Percentiles rank a stretch among this genome's conserved stretches.
Evolutionary conservation across 495 filamentous ascomycete genomes (phyloP).

Genomic region (Penicillium silybi): DNA sequence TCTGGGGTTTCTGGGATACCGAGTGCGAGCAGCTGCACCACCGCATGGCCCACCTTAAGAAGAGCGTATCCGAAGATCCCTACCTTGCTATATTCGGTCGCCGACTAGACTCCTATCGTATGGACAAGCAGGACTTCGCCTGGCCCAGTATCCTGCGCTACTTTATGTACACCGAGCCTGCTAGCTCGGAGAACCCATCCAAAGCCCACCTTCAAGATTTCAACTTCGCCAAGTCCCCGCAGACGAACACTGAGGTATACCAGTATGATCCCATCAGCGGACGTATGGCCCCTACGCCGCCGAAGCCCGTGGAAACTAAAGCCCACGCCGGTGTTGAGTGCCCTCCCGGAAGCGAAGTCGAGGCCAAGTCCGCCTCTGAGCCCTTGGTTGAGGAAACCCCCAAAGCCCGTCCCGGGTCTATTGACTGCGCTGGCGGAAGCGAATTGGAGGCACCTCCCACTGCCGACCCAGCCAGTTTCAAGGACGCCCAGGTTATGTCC

Average conservation of each 20-base stretch:
- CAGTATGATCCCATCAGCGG: conserved; percentile 41
- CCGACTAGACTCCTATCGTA: conserved; percentile 20
- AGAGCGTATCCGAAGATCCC: conserved; percentile 36
- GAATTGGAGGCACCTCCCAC: conserved; percentile 5
- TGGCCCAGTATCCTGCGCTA: conserved; percentile 29
- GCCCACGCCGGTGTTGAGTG: conserved; percentile 4
- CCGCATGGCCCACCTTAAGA: conserved; percentile 33
- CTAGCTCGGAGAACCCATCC: neutral
- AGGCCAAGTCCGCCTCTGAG: conserved; percentile 7
- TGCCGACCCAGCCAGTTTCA: neutral
- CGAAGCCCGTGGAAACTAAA: neutral
- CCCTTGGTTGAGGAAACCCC: conserved; percentile 2
- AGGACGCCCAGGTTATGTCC: neutral
- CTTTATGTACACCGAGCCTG: conserved; percentile 18
- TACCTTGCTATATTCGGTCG: conserved; percentile 42
- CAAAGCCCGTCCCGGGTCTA: conserved; percentile 1
- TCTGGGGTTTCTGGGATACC: conserved; percentile 16
- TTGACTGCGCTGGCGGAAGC: conserved; percentile 10
- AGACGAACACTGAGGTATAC: neutral
- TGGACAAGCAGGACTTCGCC: conserved; percentile 8
- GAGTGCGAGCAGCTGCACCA: conserved; percentile 18
- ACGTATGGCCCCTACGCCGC: conserved; percentile 30
- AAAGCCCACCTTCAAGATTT: conserved; percentile 13
- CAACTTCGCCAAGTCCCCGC: conserved; percentile 2
- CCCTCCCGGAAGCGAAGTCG: conserved; percentile 10